Conservation (phyloP, 495 filamentous ascomycete genomes). For the Aspergillus kassunensis region DNA sequence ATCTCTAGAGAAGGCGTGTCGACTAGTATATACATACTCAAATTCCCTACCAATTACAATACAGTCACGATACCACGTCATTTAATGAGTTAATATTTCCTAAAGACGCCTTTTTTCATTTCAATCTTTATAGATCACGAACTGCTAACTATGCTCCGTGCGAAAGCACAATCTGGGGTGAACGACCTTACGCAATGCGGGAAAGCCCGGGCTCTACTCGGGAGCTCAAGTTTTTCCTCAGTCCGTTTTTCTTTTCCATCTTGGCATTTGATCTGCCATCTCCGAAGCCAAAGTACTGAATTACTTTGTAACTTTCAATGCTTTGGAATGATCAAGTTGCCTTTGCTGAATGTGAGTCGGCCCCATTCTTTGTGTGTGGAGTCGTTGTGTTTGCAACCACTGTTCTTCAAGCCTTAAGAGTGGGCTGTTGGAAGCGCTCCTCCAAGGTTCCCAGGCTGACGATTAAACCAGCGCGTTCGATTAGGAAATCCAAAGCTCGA, state of each 20-base stretch:
- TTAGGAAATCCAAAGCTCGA: slow-evolving; percentile 19
- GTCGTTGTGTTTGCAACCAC: slow-evolving; percentile 22
- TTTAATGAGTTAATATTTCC: too few relatives aligned
- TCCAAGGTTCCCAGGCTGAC: slow-evolving; percentile 37
- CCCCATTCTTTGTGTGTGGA: slow-evolving; percentile 11
- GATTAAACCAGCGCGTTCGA: slow-evolving; percentile 21
- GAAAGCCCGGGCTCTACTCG: slow-evolving; percentile 44
- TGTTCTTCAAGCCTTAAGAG: slow-evolving; percentile 20
- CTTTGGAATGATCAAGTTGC: too few relatives aligned
- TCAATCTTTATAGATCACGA: too few relatives aligned
- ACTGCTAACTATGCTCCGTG: slow-evolving; percentile 2
- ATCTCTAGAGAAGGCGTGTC: background rate
- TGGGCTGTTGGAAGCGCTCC: slow-evolving; percentile 33
- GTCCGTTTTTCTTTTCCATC: slow-evolving; percentile 5
- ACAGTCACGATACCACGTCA: too few relatives aligned
- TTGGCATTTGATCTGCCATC: slow-evolving; percentile 20
- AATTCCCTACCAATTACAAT: background rate
- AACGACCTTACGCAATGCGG: slow-evolving; percentile 42
- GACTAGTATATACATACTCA: background rate
- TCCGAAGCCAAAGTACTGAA: slow-evolving; percentile 13
- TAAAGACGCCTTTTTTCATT: too few relatives aligned
- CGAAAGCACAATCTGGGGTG: slow-evolving; percentile 18
- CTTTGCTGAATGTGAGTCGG: slow-evolving; percentile 11
- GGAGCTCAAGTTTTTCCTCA: slow-evolving; percentile 32
- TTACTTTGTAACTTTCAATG: too few relatives aligned